These are phyloP conservation scores for Penicillium sp. DNA, from an alignment of 2,329 filamentous ascomycete species.

Conservation along the genomic window DNA sequence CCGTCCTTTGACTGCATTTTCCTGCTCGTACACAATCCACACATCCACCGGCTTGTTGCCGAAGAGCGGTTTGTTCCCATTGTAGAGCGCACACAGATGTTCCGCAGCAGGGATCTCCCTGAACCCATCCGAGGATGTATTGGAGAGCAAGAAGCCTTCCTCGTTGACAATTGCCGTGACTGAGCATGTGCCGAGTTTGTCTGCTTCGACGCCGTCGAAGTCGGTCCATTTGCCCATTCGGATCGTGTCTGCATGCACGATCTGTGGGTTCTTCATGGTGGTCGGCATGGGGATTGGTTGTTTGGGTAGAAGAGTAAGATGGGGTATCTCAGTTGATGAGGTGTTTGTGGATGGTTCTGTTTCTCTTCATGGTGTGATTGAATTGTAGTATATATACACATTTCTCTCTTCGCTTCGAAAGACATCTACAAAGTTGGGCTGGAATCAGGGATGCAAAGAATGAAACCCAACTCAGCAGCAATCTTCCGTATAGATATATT, in stretches of 20 bases:
- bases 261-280: neutral
- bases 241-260: neutral
- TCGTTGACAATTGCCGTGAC: conserved; percentile 1
- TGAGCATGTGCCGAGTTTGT: neutral
- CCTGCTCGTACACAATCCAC: conserved; percentile 4
- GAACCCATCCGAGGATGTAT: neutral
- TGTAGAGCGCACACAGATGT: neutral
- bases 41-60: neutral
- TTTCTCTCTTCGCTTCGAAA: neutral
- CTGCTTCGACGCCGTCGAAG: neutral
- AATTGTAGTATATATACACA: neutral
- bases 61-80: neutral
- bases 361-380: neutral
- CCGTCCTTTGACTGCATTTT: neutral
- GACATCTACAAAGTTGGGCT: neutral
- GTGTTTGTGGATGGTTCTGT: neutral
- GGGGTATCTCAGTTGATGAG: neutral
- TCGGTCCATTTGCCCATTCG: neutral
- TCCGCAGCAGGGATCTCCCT: neutral
- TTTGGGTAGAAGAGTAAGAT: neutral
- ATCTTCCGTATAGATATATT: neutral
- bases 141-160: neutral
- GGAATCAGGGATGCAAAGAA: conserved; percentile 4
- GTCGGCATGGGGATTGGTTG: neutral
- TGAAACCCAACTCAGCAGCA: neutral